A percentile compares a stretch with the other conserved stretches of the same genome.
Evolutionary conservation across 2,329 filamentous ascomycete genomes (phyloP).

Genomic region (Aspergillus fischeri): DNA sequence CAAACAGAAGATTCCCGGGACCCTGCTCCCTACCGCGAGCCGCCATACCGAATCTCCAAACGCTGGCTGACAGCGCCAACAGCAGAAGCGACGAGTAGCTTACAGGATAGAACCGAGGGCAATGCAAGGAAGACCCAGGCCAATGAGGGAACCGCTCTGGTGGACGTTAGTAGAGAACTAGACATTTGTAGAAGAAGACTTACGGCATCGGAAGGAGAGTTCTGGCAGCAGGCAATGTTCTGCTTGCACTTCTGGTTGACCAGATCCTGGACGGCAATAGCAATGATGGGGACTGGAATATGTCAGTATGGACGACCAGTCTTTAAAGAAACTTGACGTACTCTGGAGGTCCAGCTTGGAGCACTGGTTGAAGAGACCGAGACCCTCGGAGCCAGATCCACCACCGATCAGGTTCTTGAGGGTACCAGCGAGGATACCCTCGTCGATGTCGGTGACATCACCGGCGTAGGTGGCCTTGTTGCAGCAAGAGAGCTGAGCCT

Average conservation of each 20-base stretch:
- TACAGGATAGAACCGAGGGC: slow-evolving; percentile 38
- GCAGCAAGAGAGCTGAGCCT: slow-evolving; percentile 38
- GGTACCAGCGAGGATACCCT: slow-evolving; percentile 30
- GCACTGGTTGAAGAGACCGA: slow-evolving; percentile 41
- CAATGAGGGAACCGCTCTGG: slow-evolving; percentile 32
- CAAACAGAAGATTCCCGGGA: slow-evolving; percentile 7
- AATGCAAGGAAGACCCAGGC: slow-evolving; percentile 36
- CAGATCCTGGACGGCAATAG: slow-evolving; percentile 27
- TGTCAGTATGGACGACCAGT: neutral
- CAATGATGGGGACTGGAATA: slow-evolving; percentile 23
- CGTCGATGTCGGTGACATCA: slow-evolving; percentile 30
- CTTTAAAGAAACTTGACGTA: slow-evolving; percentile 15
- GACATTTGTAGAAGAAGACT: neutral
- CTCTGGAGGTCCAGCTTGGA: slow-evolving; percentile 34
- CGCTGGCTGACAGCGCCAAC: neutral
- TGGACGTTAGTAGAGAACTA: slow-evolving; percentile 1
- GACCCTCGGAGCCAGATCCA: slow-evolving; percentile 29
- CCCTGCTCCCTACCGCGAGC: slow-evolving; percentile 15
- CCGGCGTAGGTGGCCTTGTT: slow-evolving; percentile 37
- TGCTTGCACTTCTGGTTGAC: slow-evolving; percentile 39
- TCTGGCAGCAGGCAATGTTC: slow-evolving; percentile 40
- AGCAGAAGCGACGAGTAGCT: slow-evolving; percentile 11
- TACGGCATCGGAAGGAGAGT: slow-evolving; percentile 28
- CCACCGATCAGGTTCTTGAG: slow-evolving; percentile 33
- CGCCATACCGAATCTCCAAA: neutral